Percentiles rank a stretch among this genome's conserved stretches.
These are phyloP conservation scores for Elsinoe australis DNA, from an alignment of 2,329 filamentous ascomycete genomes.

Conservation along the genomic window DNA sequence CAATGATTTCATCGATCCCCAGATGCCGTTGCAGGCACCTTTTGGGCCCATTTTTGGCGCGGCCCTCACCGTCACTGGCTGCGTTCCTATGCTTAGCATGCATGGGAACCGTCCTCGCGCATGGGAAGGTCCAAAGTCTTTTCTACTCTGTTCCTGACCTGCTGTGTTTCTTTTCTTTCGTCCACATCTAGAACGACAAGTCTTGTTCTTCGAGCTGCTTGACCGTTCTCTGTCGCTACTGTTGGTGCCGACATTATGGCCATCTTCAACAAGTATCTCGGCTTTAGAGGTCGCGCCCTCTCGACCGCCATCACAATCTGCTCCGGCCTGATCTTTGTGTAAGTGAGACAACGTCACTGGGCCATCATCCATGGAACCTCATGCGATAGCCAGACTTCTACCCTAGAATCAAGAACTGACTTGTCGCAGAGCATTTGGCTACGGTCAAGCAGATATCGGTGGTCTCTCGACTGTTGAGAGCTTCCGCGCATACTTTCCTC, in stretches of 20 bases:
- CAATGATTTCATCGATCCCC: neutral
- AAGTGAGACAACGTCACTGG: neutral
- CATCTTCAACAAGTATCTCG: constrained; percentile 17
- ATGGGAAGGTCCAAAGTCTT: neutral
- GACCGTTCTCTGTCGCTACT: neutral
- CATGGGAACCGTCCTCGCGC: neutral
- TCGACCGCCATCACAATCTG: constrained; percentile 13
- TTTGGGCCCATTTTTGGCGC: neutral
- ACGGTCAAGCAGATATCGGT: constrained; percentile 51
- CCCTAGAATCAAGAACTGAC: constrained; percentile 10
- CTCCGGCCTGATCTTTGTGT: constrained; percentile 16
- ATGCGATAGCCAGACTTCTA: constrained; percentile 1
- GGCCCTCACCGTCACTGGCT: too few species aligned
- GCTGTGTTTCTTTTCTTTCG: neutral
- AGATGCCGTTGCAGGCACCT: neutral
- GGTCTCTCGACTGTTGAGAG: constrained; percentile 58
- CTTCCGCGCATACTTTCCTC: constrained; percentile 45
- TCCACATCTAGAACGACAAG: neutral
- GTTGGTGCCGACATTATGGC: constrained; percentile 4
- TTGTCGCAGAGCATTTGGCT: constrained; percentile 42
- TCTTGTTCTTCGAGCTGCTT: neutral
- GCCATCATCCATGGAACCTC: neutral
- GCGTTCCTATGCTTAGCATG: neutral
- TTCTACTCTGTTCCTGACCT: neutral
- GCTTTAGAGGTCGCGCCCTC: constrained; percentile 14